A percentile compares a stretch with the other conserved stretches of the same genome.
Conservation (phyloP, 495 filamentous ascomycete species). For the Neurospora hispaniola region DNA sequence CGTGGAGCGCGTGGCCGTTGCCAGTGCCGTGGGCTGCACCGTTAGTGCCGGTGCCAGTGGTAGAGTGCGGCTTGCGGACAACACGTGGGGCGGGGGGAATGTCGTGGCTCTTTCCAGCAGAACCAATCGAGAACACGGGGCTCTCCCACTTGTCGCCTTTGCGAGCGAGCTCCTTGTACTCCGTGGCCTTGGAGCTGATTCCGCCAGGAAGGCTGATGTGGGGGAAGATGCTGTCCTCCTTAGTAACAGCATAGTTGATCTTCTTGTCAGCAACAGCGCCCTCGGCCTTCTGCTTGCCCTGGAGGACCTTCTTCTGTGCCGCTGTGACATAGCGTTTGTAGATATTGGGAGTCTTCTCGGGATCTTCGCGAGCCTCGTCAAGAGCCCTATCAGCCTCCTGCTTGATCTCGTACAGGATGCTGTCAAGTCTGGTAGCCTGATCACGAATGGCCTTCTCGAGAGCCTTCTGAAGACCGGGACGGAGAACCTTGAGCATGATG, state of each 20-base stretch:
- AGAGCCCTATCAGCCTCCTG: constrained; percentile 66
- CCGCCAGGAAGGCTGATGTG: constrained; percentile 80
- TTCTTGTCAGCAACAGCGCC: constrained; percentile 57
- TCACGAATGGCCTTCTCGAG: constrained; percentile 81
- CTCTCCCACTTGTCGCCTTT: constrained; percentile 94
- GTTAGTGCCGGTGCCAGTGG: constrained; percentile 1
- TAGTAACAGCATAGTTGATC: constrained; percentile 77
- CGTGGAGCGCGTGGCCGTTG: constrained; percentile 8
- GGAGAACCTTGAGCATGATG: constrained; percentile 69
- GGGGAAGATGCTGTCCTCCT: constrained; percentile 84
- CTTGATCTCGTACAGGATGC: constrained; percentile 63
- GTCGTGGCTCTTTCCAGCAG: constrained; percentile 57
- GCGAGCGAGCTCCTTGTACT: constrained; percentile 77
- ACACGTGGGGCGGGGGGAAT: constrained; percentile 56
- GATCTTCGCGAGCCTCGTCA: constrained; percentile 55
- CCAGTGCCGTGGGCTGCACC: constrained; percentile 5
- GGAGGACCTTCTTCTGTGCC: constrained; percentile 58
- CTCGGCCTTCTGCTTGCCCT: constrained; percentile 63
- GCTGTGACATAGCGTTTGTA: constrained; percentile 75
- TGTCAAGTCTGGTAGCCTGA: constrained; percentile 60
- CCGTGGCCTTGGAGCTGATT: constrained; percentile 87
- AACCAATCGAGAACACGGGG: constrained; percentile 83
- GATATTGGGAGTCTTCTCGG: constrained; percentile 71
- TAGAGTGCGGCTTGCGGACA: constrained; percentile 49
- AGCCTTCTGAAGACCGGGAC: constrained; percentile 75